Evolutionary conservation across 768 basidiomycete genomes (phyloP).

Genomic region (Suillus weaverae): DNA sequence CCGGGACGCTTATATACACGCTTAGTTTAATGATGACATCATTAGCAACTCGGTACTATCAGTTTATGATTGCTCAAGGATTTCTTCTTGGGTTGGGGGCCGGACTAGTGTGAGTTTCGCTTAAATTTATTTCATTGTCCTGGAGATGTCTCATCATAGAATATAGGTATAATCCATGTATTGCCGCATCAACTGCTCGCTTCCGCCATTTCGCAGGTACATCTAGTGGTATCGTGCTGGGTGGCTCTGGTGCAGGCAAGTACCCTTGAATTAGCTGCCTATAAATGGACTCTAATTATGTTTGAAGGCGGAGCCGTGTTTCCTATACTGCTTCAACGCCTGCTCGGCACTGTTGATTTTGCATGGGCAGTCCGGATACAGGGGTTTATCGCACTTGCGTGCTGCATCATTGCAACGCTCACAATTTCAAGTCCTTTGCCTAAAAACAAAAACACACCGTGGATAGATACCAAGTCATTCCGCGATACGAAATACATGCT

Average conservation of each 20-base stretch:
- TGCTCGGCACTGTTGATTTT: conserved; percentile 22
- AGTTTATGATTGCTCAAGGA: conserved; percentile 10
- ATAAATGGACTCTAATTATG: neutral
- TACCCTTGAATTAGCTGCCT: conserved; percentile 5
- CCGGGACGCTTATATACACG: conserved; percentile 47
- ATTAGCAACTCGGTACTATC: conserved; percentile 33
- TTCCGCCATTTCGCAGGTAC: neutral
- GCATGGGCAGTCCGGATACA: conserved; percentile 25
- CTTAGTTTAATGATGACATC: conserved; percentile 55
- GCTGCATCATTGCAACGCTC: conserved; percentile 3
- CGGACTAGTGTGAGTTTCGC: conserved; percentile 2
- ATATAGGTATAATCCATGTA: conserved; percentile 1
- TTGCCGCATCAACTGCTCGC: neutral
- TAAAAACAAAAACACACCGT: neutral
- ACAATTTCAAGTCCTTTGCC: conserved; percentile 1
- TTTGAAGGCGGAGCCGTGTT: neutral
- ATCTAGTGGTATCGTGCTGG: neutral
- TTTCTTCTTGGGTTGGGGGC: conserved; percentile 4
- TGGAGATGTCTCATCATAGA: neutral
- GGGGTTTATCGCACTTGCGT: conserved; percentile 2
- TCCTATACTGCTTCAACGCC: conserved; percentile 7
- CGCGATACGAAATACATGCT: neutral
- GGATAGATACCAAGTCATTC: conserved; percentile 4
- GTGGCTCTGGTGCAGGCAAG: conserved; percentile 2
- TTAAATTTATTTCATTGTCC: neutral